Conservation (phyloP, 306 rosid species). For the Medicago lupulina region DNA sequence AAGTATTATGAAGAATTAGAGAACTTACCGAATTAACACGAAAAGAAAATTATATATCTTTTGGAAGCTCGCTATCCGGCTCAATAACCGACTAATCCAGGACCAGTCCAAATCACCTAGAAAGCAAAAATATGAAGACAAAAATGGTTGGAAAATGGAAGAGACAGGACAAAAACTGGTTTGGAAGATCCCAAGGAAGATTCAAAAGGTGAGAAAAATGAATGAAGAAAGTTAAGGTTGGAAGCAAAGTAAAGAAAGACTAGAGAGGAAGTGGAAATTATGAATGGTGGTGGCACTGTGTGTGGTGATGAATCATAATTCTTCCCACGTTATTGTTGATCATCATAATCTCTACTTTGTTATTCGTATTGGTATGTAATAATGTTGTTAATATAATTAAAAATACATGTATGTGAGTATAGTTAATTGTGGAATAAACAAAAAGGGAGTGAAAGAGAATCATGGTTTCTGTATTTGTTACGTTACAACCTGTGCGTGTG, state of each 20-base stretch:
- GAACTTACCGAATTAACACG: slow-evolving; percentile 40
- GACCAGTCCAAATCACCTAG: neutral
- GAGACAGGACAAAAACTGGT: too few relatives aligned
- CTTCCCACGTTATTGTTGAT: slow-evolving; percentile 34
- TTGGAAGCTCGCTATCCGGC: too few relatives aligned
- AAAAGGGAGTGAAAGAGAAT: neutral
- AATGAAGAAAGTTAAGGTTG: slow-evolving; percentile 30
- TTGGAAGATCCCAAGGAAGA: slow-evolving; percentile 57
- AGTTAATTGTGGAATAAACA: slow-evolving; percentile 11
- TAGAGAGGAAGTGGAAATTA: slow-evolving; percentile 18
- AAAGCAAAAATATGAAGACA: neutral
- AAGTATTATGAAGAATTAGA: slow-evolving; percentile 11
- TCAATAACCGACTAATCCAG: too few relatives aligned
- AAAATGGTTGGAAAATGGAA: slow-evolving; percentile 36
- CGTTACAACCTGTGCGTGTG: slow-evolving; percentile 24
- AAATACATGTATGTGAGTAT: slow-evolving; percentile 5
- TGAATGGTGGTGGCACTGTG: slow-evolving; percentile 14
- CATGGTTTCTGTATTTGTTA: slow-evolving; percentile 33
- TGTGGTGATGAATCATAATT: slow-evolving; percentile 17
- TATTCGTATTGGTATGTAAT: neutral
- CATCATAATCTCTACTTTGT: neutral
- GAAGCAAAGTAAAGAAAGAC: slow-evolving; percentile 36
- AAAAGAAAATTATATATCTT: neutral
- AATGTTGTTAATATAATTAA: neutral
- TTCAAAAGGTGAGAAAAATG: slow-evolving; percentile 43